Evolutionary conservation across 2,329 filamentous ascomycete species (phyloP).

Genomic region (Cladosporium sp.): DNA sequence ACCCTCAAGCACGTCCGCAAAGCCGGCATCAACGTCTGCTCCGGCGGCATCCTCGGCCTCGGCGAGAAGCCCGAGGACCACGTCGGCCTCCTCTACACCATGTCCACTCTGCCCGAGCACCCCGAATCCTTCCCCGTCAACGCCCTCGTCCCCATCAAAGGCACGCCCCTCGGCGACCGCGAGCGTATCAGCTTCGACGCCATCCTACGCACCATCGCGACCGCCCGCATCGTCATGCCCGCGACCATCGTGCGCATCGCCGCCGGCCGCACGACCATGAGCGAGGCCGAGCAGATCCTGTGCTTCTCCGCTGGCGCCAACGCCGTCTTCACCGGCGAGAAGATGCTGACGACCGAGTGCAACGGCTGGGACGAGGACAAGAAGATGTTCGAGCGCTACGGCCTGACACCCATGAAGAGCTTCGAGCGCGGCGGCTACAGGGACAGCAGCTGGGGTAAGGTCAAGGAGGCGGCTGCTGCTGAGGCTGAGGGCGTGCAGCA

Average conservation of each 20-base stretch:
- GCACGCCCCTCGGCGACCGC: slow-evolving; percentile 71
- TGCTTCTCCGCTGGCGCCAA: slow-evolving; percentile 91
- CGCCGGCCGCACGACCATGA: slow-evolving; percentile 75
- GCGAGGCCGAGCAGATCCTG: slow-evolving; percentile 79
- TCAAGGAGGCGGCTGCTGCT: slow-evolving; percentile 17
- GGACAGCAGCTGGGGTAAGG: slow-evolving; percentile 23
- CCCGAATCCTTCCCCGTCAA: slow-evolving; percentile 91
- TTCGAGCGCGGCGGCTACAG: slow-evolving; percentile 31
- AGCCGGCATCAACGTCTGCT: slow-evolving; percentile 85
- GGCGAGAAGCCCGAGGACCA: slow-evolving; percentile 75
- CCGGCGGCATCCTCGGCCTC: slow-evolving; percentile 78
- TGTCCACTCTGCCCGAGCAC: slow-evolving; percentile 71
- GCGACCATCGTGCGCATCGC: slow-evolving; percentile 80
- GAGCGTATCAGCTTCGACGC: slow-evolving; percentile 69
- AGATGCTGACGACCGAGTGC: slow-evolving; percentile 89
- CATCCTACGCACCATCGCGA: slow-evolving; percentile 75
- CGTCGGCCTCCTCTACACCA: slow-evolving; percentile 75
- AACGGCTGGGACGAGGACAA: slow-evolving; percentile 87
- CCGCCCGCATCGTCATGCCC: slow-evolving; percentile 76
- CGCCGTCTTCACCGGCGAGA: slow-evolving; percentile 91
- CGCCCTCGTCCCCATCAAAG: slow-evolving; percentile 82
- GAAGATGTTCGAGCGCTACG: slow-evolving; percentile 77
- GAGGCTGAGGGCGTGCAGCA: not conserved
- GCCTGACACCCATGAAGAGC: slow-evolving; percentile 65
- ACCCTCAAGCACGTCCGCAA: slow-evolving; percentile 75